These are phyloP conservation scores for Tetrahymena thermophila DNA, from an alignment of 73 alveolate species.

Conservation along the genomic window DNA sequence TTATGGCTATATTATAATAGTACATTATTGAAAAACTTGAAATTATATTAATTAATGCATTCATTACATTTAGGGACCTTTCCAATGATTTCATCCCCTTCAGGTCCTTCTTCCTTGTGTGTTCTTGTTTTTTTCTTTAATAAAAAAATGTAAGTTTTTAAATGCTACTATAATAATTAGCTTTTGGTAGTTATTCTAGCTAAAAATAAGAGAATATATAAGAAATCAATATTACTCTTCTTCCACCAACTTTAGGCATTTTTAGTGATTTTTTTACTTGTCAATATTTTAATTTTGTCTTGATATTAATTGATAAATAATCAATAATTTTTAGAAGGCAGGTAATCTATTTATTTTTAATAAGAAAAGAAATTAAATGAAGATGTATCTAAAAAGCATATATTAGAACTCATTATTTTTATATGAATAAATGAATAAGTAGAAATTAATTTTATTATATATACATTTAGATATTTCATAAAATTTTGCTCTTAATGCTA, in stretches of 20 bases:
- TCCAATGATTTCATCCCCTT: slow-evolving; percentile 39
- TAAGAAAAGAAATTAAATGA: neutral
- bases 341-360: neutral
- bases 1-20: slow-evolving; percentile 5
- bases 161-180: neutral
- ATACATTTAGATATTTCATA: neutral
- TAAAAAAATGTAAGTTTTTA: neutral
- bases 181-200: neutral
- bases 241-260: slow-evolving; percentile 52
- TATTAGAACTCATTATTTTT: neutral
- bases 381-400: neutral
- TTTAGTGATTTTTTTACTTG: neutral
- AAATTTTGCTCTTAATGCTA: slow-evolving; percentile 1
- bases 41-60: neutral
- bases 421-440: neutral
- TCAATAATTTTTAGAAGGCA: neutral
- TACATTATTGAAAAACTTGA: neutral
- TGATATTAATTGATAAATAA: neutral
- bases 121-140: slow-evolving; percentile 36
- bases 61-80: slow-evolving; percentile 9
- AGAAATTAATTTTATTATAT: neutral
- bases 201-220: neutral
- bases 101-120: slow-evolving; percentile 28
- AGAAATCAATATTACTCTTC: slow-evolving; percentile 3
- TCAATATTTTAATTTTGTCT: neutral